Evolutionary conservation across 2,329 filamentous ascomycete genomes (phyloP).

Genomic region (Catunica adiposa): DNA sequence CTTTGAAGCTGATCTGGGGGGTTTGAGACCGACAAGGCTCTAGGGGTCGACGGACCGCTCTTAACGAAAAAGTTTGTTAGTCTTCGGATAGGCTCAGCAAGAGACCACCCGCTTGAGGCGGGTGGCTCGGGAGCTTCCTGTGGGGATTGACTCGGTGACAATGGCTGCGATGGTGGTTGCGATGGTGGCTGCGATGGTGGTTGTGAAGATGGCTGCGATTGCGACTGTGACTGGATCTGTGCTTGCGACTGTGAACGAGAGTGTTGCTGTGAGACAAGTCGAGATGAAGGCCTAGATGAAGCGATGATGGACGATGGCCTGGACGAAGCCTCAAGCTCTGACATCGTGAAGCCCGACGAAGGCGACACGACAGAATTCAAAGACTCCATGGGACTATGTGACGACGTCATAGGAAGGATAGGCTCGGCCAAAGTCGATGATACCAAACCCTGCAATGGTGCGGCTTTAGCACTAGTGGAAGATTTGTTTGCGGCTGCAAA

Average conservation of each 20-base stretch:
- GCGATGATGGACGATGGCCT: not conserved
- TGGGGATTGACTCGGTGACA: constrained; percentile 1
- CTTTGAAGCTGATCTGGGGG: constrained; percentile 2
- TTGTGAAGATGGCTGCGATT: not conserved
- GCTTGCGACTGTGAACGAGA: constrained; percentile 1
- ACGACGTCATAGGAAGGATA: not conserved
- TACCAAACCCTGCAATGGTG: constrained; percentile 5
- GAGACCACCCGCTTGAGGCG: constrained; percentile 3
- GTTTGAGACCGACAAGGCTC: constrained; percentile 48
- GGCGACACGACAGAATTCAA: not conserved
- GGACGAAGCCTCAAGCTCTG: not conserved
- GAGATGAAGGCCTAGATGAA: not conserved
- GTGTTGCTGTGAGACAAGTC: not conserved
- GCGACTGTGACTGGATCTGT: not conserved
- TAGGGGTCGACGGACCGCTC: constrained; percentile 82
- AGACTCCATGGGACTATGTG: constrained; percentile 5
- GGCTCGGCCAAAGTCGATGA: constrained; percentile 5
- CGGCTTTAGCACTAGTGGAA: constrained; percentile 5
- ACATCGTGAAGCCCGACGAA: not conserved
- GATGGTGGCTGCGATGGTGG: not conserved
- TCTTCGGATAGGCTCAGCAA: constrained; percentile 41
- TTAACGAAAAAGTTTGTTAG: constrained; percentile 74
- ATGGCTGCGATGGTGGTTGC: not conserved
- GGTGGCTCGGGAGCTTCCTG: not conserved
- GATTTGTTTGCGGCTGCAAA: constrained; percentile 1